Conservation (phyloP, 2,329 filamentous ascomycete species). For the Aspergillus texensis region DNA sequence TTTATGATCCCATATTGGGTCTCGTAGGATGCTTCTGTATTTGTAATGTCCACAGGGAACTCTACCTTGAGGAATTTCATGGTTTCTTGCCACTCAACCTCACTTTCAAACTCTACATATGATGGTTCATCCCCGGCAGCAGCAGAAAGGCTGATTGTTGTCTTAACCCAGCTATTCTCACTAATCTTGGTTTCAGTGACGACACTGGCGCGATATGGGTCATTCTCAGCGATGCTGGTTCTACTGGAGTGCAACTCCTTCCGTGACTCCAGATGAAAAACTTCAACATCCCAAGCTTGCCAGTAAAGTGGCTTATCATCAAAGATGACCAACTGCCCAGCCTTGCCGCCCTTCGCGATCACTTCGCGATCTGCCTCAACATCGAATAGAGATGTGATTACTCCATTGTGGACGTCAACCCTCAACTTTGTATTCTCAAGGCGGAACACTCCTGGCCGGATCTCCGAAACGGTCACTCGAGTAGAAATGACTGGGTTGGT, state of each 20-base stretch:
- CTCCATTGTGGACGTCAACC: conserved; percentile 72
- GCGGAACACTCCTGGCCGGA: conserved; percentile 67
- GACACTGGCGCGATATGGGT: conserved; percentile 76
- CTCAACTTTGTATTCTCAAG: conserved; percentile 77
- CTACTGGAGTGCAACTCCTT: conserved; percentile 70
- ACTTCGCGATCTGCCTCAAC: conserved; percentile 72
- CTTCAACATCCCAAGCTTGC: conserved; percentile 98
- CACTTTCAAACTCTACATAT: conserved; percentile 75
- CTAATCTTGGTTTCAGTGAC: conserved; percentile 86
- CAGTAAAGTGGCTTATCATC: conserved; percentile 97
- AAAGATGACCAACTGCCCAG: conserved; percentile 90
- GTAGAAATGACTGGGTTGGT: conserved; percentile 24
- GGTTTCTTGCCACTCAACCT: conserved; percentile 95
- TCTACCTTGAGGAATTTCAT: conserved; percentile 99
- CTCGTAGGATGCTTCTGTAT: conserved; percentile 92
- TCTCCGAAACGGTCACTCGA: conserved; percentile 53
- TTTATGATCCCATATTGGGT: conserved; percentile 88
- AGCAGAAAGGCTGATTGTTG: conserved; percentile 78
- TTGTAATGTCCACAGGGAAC: conserved; percentile 89
- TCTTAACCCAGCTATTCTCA: conserved; percentile 81
- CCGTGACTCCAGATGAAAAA: conserved; percentile 87
- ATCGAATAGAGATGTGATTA: conserved; percentile 84
- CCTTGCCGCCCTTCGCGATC: conserved; percentile 71
- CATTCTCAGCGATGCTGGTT: conserved; percentile 71
- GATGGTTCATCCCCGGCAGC: conserved; percentile 66